These are phyloP conservation scores for Solanum etuberosum DNA, from an alignment of 257 asterid species.

Conservation along the genomic window DNA sequence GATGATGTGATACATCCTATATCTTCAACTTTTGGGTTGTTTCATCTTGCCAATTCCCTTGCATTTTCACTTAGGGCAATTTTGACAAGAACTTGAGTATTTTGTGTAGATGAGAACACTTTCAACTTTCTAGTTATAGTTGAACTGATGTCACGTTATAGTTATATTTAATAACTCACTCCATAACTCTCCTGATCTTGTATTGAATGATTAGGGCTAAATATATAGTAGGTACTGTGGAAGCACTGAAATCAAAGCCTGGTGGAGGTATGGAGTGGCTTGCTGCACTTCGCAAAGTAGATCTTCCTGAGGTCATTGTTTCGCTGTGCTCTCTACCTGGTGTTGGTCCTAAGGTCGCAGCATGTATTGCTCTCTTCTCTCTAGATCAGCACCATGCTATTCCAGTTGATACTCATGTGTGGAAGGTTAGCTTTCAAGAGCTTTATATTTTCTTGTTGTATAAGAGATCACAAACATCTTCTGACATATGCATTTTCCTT, in stretches of 20 bases:
- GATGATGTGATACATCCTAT: background rate
- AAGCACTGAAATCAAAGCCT: conserved; percentile 68
- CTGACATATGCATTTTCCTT: background rate
- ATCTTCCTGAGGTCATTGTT: conserved; percentile 59
- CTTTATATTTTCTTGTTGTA: background rate
- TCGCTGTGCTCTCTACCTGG: conserved; percentile 72
- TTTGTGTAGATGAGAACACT: background rate
- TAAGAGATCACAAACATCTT: background rate
- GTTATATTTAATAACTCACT: background rate
- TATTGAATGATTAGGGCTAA: conserved; percentile 54
- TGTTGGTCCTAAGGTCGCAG: conserved; percentile 99
- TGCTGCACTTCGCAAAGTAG: conserved; percentile 59
- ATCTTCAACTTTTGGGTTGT: background rate
- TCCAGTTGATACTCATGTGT: conserved; percentile 96
- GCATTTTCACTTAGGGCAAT: background rate
- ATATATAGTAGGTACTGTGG: conserved; percentile 74
- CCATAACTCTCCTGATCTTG: background rate
- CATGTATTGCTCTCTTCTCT: conserved; percentile 89
- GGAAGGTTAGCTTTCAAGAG: conserved; percentile 56
- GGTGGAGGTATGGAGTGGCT: conserved; percentile 88
- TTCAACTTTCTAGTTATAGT: background rate
- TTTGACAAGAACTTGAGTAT: background rate
- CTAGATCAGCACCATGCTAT: conserved; percentile 93
- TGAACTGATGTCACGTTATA: background rate
- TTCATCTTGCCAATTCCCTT: background rate